A percentile compares a stretch with the other conserved stretches of the same genome.
Conservation (phyloP, 169 alveolate species). For the Eimeria zaria region DNA sequence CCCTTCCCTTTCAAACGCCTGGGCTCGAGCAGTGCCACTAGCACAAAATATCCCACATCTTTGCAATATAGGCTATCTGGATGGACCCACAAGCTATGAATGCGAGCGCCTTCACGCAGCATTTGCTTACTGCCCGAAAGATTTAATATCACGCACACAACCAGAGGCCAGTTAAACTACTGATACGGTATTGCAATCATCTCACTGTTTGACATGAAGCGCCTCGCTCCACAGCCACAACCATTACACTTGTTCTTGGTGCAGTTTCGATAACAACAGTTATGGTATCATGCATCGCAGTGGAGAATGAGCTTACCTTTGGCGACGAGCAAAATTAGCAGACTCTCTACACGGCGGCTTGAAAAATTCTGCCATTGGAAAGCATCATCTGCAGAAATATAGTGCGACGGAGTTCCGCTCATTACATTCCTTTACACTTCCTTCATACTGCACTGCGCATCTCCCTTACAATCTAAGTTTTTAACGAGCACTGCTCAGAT, state of each 20-base stretch:
- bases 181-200: neutral
- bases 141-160: neutral
- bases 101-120: neutral
- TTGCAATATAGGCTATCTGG: neutral
- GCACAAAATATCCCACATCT: neutral
- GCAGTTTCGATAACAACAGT: neutral
- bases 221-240: neutral
- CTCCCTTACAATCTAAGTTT: neutral
- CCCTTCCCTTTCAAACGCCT: neutral
- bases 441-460: neutral
- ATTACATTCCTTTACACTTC: too few relatives aligned
- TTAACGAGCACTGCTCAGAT: neutral
- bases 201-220: neutral
- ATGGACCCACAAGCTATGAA: neutral
- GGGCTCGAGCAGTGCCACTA: neutral
- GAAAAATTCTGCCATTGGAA: neutral
- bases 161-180: too few relatives aligned
- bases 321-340: neutral
- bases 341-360: neutral
- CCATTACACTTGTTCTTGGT: neutral
- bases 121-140: neutral
- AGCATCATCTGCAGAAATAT: neutral
- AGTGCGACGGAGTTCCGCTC: neutral
- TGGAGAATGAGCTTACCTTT: neutral
- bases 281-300: neutral